Evolutionary conservation across 179 eudicot genomes (phyloP), one percentile per base, ranked within the genome.

Genomic region (Sideroxylon spinosum): DNA sequence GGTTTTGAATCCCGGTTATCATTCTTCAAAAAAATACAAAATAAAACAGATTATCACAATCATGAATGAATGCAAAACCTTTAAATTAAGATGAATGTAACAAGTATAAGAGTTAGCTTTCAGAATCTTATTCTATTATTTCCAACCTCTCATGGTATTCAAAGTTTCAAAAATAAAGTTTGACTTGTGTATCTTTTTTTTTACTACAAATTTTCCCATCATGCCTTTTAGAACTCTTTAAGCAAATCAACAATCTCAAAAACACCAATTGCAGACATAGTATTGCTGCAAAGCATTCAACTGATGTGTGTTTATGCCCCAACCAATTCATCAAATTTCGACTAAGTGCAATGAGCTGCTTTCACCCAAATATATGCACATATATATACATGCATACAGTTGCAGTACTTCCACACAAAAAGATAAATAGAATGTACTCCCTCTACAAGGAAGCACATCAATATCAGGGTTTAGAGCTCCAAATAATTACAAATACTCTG

Each of bases 1-100:
- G 79, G 89, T 72, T 84, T 87, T 50, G 72, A 79, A 71, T 91
- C 91, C 82, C 85, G 84, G 81, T 67, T 74, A 73, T 77, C 85
- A 80, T 84, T 81, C 87, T 88, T 81, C 79, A 84, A 29, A 83
- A 82, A 79, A 79, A 62, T 64, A 81, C 57, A 62, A 59, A 73
- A 68, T 19, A 65, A 37, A 59, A 50, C 61, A 73, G 29, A 69
- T 16, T 37, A 61, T 74, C 9, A 71, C 7, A 16, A 60, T 13
- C 75, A 20, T 60, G 44, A 55, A 44, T 52, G 12, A 67, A 76
- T 9, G 10, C 46, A 72, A 68, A 66, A 79, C 53, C 19, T 60
- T 32, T 26, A 63, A 48, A 59, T 52, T 20, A 28, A 59, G 23
- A 46, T 50, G 44, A 25, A 65, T 61, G 37, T 44, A 52, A 23